A percentile compares a stretch with the other conserved stretches of the same genome.
phyloP scores from a whole-genome alignment of 2,329 filamentous ascomycete genomes.

The Monosporascus sp. region DNA sequence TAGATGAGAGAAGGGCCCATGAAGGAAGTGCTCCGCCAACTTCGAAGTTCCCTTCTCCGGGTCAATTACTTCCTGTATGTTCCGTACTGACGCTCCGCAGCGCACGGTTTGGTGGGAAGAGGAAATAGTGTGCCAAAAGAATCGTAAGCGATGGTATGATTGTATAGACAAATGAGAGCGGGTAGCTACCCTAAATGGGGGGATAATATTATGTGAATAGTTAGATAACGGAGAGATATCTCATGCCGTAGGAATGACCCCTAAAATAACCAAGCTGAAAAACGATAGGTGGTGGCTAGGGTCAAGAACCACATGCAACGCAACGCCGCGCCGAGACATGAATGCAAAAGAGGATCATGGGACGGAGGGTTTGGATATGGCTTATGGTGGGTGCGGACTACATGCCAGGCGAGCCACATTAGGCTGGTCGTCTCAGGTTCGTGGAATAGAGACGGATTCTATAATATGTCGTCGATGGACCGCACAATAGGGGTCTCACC shows the following conservation, averaged over 20 bases:
- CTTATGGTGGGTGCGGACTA: too few relatives aligned
- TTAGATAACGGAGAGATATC: background rate
- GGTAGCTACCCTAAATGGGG: background rate
- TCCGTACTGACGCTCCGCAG: background rate
- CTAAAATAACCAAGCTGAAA: background rate
- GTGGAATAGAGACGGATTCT: slow-evolving; percentile 19
- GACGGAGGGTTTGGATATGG: too few relatives aligned
- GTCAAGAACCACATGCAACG: background rate
- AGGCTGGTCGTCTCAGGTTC: too few relatives aligned
- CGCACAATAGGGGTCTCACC: slow-evolving; percentile 71
- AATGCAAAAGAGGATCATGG: background rate
- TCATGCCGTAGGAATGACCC: background rate
- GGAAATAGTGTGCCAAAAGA: background rate
- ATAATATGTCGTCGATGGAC: slow-evolving; percentile 75
- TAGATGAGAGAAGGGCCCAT: background rate
- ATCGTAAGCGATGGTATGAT: background rate
- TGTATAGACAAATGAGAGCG: background rate
- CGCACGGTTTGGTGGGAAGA: background rate
- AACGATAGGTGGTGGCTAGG: background rate
- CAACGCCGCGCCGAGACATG: background rate
- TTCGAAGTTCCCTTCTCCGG: background rate
- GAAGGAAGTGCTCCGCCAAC: too few relatives aligned
- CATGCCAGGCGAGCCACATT: background rate
- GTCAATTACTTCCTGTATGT: background rate
- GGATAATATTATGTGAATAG: background rate